Evolutionary conservation across 2,329 filamentous ascomycete species (phyloP).

Genomic region (Beauveria scarabaeidicola): DNA sequence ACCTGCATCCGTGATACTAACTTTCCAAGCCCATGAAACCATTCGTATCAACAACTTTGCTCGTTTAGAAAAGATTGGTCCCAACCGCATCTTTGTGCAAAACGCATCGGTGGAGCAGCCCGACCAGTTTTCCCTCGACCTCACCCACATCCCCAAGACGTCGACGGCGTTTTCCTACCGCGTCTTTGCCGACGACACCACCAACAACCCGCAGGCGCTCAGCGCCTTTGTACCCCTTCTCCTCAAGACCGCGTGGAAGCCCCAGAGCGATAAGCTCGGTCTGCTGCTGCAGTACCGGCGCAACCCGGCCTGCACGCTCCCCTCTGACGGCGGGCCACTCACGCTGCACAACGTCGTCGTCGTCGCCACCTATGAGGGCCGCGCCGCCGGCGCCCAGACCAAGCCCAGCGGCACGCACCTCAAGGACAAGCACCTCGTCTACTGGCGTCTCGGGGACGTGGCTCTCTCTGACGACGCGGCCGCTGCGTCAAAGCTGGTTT

Average conservation of each 20-base stretch:
- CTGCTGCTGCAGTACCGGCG: slow-evolving; percentile 77
- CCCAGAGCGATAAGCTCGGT: slow-evolving; percentile 76
- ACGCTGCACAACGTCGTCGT: slow-evolving; percentile 64
- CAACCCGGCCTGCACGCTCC: slow-evolving; percentile 56
- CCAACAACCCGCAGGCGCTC: slow-evolving; percentile 36
- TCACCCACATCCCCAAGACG: slow-evolving; percentile 63
- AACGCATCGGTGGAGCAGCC: slow-evolving; percentile 55
- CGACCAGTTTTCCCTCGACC: slow-evolving; percentile 72
- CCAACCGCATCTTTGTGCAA: slow-evolving; percentile 84
- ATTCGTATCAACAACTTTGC: slow-evolving; percentile 84
- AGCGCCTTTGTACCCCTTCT: slow-evolving; percentile 60
- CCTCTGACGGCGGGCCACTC: slow-evolving; percentile 22
- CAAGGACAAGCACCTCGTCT: slow-evolving; percentile 67
- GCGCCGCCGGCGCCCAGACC: slow-evolving; percentile 60
- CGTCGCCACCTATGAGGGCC: slow-evolving; percentile 62
- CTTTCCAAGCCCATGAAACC: slow-evolving; percentile 43
- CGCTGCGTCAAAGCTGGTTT: slow-evolving; percentile 67
- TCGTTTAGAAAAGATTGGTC: slow-evolving; percentile 82
- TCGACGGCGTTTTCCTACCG: slow-evolving; percentile 89
- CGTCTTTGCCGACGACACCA: slow-evolving; percentile 59
- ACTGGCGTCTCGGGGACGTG: slow-evolving; percentile 73
- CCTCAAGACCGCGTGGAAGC: slow-evolving; percentile 71
- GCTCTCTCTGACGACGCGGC: slow-evolving; percentile 50
- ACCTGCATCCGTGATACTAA: slow-evolving; percentile 5
- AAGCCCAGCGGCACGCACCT: slow-evolving; percentile 74